Conservation (phyloP, 768 basidiomycete genomes). For the Podaxis mareebaensis region DNA sequence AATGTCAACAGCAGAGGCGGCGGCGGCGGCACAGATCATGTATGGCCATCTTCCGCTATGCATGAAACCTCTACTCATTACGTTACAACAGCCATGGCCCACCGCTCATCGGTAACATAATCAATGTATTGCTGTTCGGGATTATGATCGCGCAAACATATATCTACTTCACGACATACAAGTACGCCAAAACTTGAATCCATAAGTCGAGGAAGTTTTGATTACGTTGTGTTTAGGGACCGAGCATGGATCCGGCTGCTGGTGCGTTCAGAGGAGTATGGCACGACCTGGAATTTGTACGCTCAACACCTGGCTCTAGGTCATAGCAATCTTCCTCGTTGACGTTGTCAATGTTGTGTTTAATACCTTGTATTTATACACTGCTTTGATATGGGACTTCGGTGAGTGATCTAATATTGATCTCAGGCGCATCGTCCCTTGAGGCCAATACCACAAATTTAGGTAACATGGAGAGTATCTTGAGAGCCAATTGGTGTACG, state of each 20-base stretch:
- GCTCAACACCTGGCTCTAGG: background rate
- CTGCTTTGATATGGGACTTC: background rate
- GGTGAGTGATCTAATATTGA: background rate
- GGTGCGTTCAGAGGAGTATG: background rate
- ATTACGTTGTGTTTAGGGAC: background rate
- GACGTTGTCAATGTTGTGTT: background rate
- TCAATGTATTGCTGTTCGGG: background rate
- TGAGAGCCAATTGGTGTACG: background rate
- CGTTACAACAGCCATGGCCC: background rate
- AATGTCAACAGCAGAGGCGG: background rate
- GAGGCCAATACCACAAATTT: background rate
- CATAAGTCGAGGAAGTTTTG: background rate
- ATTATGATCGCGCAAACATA: background rate
- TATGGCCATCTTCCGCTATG: background rate
- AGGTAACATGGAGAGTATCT: background rate
- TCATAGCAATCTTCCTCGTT: background rate
- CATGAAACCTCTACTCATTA: background rate
- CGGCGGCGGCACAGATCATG: background rate
- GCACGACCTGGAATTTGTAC: background rate
- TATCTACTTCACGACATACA: background rate
- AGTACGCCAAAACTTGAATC: background rate
- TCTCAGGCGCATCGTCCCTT: background rate
- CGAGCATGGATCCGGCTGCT: background rate
- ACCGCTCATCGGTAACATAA: background rate
- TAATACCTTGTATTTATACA: background rate